A percentile compares a stretch with the other conserved stretches of the same genome.
These are phyloP conservation scores for Simplicillium sp. DNA, from an alignment of 2,329 filamentous ascomycete species.

Conservation along the genomic window DNA sequence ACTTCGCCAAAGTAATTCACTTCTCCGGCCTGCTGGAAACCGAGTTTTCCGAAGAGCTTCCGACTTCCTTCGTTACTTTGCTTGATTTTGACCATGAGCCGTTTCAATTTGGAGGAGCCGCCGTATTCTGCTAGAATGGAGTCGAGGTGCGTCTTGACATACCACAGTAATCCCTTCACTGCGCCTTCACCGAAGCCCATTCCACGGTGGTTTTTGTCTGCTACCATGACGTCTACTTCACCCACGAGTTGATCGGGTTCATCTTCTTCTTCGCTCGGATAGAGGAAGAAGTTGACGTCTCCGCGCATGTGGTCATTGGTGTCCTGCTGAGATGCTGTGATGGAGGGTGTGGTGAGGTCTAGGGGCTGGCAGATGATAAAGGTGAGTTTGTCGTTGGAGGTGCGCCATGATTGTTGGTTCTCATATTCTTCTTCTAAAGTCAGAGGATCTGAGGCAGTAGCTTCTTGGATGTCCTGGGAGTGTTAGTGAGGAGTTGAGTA, in stretches of 20 bases:
- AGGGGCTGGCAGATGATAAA: conserved; percentile 69
- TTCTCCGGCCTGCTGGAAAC: conserved; percentile 39
- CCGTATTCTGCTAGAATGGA: conserved; percentile 42
- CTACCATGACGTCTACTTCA: conserved; percentile 85
- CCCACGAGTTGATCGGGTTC: conserved; percentile 41
- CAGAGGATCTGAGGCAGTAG: conserved; percentile 81
- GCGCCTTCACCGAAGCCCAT: conserved; percentile 57
- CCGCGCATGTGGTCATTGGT: conserved; percentile 52
- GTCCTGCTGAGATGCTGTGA: conserved; percentile 40
- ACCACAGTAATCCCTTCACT: conserved; percentile 59
- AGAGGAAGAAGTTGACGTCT: conserved; percentile 76
- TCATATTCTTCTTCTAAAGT: conserved; percentile 73
- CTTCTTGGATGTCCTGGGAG: conserved; percentile 60
- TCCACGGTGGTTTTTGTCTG: conserved; percentile 44
- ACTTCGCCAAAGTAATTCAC: conserved; percentile 54
- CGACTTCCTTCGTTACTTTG: conserved; percentile 43
- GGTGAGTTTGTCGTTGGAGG: conserved; percentile 76
- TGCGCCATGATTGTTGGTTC: conserved; percentile 85
- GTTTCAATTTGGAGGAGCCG: conserved; percentile 25
- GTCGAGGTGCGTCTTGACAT: conserved; percentile 45
- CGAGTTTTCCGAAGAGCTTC: conserved; percentile 39
- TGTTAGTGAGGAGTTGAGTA: neutral
- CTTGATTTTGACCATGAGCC: conserved; percentile 50
- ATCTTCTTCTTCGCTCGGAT: conserved; percentile 42
- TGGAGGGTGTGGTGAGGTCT: neutral